A percentile compares a stretch with the other conserved stretches of the same genome.
Evolutionary conservation across 257 asterid species (phyloP).

Genomic region (Ilex asprella): DNA sequence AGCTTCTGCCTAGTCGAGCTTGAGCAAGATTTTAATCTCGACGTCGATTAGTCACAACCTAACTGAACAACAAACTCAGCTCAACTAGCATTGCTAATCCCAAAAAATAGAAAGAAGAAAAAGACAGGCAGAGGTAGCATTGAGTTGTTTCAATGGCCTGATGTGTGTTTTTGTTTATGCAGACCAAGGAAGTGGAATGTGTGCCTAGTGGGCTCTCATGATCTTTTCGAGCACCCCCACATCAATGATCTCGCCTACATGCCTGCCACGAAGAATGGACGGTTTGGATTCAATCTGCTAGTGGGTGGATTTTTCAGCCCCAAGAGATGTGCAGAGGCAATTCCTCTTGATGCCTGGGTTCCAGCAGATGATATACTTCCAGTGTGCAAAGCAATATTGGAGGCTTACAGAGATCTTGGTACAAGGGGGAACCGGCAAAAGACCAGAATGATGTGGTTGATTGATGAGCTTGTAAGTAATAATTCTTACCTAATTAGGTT

Average conservation of each 20-base stretch:
- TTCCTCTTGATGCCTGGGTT: conserved; percentile 98
- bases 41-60: too few species aligned
- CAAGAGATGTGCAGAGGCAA: conserved; percentile 89
- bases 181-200: conserved; percentile 99
- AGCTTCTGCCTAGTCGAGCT: too few species aligned
- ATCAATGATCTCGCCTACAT: conserved; percentile 94
- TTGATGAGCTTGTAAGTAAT: conserved; percentile 87
- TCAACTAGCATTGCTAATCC: too few species aligned
- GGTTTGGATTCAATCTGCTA: conserved; percentile 78
- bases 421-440: conserved; percentile 86
- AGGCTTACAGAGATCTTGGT: conserved; percentile 84
- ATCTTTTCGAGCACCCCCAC: conserved; percentile 96
- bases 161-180: conserved; percentile 9
- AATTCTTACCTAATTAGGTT: neutral
- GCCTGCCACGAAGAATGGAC: conserved; percentile 78
- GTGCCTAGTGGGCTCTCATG: conserved; percentile 89
- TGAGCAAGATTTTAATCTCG: too few species aligned
- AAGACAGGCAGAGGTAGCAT: too few species aligned
- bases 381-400: conserved; percentile 73
- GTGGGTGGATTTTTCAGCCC: conserved; percentile 95
- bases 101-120: too few species aligned
- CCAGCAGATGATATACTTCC: conserved; percentile 85
- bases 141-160: neutral
- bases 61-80: too few species aligned
- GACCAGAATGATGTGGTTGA: conserved; percentile 97